Conservation (phyloP, 2,329 filamentous ascomycete genomes). For the Fusarium sterilihyphosum region DNA sequence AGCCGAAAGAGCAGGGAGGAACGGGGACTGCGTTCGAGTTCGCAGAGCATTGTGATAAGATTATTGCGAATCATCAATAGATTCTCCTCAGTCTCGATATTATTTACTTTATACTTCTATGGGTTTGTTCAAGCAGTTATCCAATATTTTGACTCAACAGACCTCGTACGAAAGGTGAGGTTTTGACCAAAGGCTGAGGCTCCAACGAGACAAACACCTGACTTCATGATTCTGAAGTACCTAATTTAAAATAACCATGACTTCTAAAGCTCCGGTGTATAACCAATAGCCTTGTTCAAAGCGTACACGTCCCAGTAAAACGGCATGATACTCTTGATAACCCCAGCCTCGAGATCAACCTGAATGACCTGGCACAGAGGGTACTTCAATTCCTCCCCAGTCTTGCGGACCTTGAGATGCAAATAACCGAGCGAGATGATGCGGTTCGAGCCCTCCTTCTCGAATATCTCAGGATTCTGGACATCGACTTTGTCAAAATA, state of each 20-base stretch:
- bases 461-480: slow-evolving; percentile 46
- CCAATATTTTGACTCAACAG: too few relatives aligned
- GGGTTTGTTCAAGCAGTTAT: fast-evolving
- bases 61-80: slow-evolving; percentile 2
- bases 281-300: slow-evolving; percentile 34
- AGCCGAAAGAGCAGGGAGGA: slow-evolving; percentile 10
- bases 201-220: too few relatives aligned
- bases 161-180: too few relatives aligned
- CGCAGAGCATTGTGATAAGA: slow-evolving; percentile 11
- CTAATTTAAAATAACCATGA: fast-evolving
- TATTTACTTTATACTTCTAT: too few relatives aligned
- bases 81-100: neutral
- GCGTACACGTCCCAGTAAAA: slow-evolving; percentile 51
- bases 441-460: slow-evolving; percentile 40
- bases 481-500: slow-evolving; percentile 45
- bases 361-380: slow-evolving; percentile 47
- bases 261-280: slow-evolving; percentile 6
- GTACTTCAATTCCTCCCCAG: slow-evolving; percentile 42
- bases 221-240: too few relatives aligned
- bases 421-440: slow-evolving; percentile 44
- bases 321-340: slow-evolving; percentile 44
- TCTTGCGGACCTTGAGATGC: slow-evolving; percentile 45
- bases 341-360: slow-evolving; percentile 47
- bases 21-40: slow-evolving; percentile 14
- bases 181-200: too few relatives aligned